phyloP scores from a whole-genome alignment of 148 eudicot species.

The Camellia granthamiana region DNA sequence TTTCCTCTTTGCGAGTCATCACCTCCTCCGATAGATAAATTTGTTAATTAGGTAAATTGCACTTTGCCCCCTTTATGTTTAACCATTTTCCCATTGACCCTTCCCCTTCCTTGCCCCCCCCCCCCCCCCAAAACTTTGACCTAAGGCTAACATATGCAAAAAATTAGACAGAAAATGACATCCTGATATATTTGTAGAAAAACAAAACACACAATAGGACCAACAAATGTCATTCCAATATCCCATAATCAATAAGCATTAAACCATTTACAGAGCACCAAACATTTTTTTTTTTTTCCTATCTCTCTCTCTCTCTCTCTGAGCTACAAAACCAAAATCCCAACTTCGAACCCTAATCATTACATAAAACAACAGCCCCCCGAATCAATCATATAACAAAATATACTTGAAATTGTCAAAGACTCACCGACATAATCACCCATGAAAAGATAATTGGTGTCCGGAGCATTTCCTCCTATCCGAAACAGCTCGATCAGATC shows the following conservation, averaged over 20 bases:
- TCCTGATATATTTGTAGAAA: background rate
- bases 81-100: too few relatives aligned
- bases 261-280: background rate
- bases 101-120: too few relatives aligned
- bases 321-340: background rate
- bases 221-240: background rate
- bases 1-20: too few relatives aligned
- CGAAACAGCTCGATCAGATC: conserved; percentile 84
- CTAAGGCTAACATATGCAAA: too few relatives aligned
- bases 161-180: too few relatives aligned
- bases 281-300: too few relatives aligned
- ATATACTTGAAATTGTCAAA: background rate
- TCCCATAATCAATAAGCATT: background rate
- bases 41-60: too few relatives aligned
- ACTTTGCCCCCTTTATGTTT: too few relatives aligned
- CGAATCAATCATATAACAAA: conserved; percentile 6
- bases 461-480: conserved; percentile 83
- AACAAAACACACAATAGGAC: background rate
- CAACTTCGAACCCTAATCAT: background rate
- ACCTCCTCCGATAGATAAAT: too few relatives aligned
- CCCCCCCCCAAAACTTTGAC: too few relatives aligned
- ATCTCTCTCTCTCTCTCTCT: background rate
- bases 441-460: conserved; percentile 90
- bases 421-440: conserved; percentile 87
- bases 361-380: background rate